Base-by-base conservation (phyloP, 2,329 filamentous ascomycete genomes). In the Microdochium trichocladiopsis region DNA sequence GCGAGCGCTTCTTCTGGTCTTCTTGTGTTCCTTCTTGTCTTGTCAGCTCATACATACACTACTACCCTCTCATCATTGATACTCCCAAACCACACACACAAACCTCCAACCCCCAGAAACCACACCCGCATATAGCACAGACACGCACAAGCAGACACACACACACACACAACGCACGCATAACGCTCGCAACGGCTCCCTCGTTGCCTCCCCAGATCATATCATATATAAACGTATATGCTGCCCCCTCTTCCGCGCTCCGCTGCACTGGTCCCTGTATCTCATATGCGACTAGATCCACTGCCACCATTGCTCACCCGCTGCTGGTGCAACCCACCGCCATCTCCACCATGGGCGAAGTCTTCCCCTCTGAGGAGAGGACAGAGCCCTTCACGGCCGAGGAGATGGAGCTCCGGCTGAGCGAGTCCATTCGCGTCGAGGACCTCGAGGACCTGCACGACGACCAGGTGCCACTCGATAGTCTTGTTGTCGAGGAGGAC, bases 361-460 rank as follows among this genome's bases (percentile, higher is more conserved):
- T 69, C 57, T 73, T 65, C 58, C 63, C 66, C 49, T 71, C 71
- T 24, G 70, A 74, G 64, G 78, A 82, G 68, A 77, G 72, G 66
- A 83, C 80, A 48, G 78, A 83, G 66, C 77, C 79, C 10, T 80
- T 82, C 58, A 79, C 79, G 10, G 72, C 80, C 56, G 75, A 77
- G 49, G 78, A 83, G 64, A 73, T 82, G 56, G 73, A 79, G 50
- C 67, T 73, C 24, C 76, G 78, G 18, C 66, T 80, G 53, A 57
- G 58, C 45, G 70, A 68, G 54, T 67, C 63, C 58, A 67, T 79
- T 51, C 69, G 72, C 48, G 70, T 76, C 52, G 73, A 77, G 52
- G 72, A 73, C 56, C 60, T 71, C 55, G 63, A 67, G 48, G 63
- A 69, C 48, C 58, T 64, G 23, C 66, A 69, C 45, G 63, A 68